A percentile compares a stretch with the other conserved stretches of the same genome.
Conservation (phyloP, 2,329 filamentous ascomycete species). For the Botrytis fragariae region DNA sequence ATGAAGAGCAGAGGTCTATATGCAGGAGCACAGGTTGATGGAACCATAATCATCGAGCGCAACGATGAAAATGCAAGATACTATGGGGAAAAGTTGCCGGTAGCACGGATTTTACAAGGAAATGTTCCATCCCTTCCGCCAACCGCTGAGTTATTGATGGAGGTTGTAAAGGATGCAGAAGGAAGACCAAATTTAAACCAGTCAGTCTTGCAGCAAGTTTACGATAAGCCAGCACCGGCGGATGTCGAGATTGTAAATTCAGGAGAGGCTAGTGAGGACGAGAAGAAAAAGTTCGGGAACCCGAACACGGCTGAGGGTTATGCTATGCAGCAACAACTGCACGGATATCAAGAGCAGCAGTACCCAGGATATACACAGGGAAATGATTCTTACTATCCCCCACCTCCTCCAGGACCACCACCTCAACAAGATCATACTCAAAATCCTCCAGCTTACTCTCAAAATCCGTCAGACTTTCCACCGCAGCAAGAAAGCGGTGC, state of each 20-base stretch:
- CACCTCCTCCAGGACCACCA: conserved; percentile 11
- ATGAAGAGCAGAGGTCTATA: conserved; percentile 87
- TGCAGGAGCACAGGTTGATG: conserved; percentile 79
- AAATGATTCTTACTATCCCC: conserved; percentile 14
- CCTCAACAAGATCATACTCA: not conserved
- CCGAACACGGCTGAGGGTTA: conserved; percentile 17
- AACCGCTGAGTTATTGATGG: conserved; percentile 45
- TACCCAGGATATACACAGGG: not conserved
- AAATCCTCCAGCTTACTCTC: not conserved
- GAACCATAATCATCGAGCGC: conserved; percentile 78
- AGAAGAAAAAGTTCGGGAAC: conserved; percentile 21
- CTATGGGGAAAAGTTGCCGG: conserved; percentile 64
- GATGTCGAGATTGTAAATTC: conserved; percentile 21
- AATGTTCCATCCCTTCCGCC: conserved; percentile 25
- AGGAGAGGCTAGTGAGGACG: conserved; percentile 18
- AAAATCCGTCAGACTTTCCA: not conserved
- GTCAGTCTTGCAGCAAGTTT: conserved; percentile 42
- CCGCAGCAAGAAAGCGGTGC: not conserved
- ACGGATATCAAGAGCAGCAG: conserved; percentile 9
- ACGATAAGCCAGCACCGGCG: conserved; percentile 19
- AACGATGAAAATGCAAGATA: conserved; percentile 82
- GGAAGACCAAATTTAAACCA: conserved; percentile 67
- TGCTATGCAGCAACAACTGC: conserved; percentile 13
- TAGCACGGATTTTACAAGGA: conserved; percentile 53
- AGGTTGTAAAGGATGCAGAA: conserved; percentile 83